Evolutionary conservation across 2,329 filamentous ascomycete species (phyloP).

Genomic region (Dactylellina drechsleri): DNA sequence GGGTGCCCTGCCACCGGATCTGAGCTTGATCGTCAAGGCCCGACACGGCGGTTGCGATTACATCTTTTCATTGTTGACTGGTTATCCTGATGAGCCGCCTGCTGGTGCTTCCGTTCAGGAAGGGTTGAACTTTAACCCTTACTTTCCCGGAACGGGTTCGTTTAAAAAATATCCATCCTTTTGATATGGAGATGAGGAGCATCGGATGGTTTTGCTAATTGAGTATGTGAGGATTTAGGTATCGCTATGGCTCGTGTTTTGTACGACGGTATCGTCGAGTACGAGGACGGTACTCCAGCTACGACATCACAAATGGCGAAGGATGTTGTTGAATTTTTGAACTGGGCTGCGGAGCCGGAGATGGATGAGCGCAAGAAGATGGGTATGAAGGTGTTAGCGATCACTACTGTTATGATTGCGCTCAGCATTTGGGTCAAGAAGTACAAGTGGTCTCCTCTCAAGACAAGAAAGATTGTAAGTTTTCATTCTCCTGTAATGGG

Average conservation of each 20-base stretch:
- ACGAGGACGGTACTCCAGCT: conserved; percentile 94
- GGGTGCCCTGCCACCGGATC: conserved; percentile 95
- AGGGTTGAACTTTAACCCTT: conserved; percentile 99
- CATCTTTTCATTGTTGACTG: conserved; percentile 95
- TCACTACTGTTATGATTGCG: conserved; percentile 81
- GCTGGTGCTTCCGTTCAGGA: conserved; percentile 84
- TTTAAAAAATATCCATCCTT: conserved; percentile 34
- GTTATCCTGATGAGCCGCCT: conserved; percentile 95
- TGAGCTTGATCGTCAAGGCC: conserved; percentile 96
- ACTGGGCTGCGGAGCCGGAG: conserved; percentile 98
- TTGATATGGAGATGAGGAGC: neutral
- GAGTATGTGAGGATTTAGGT: conserved; percentile 60
- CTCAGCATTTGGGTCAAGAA: conserved; percentile 97
- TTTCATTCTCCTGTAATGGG: conserved; percentile 3
- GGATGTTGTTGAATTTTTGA: conserved; percentile 98
- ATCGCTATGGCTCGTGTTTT: conserved; percentile 99
- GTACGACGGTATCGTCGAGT: conserved; percentile 96
- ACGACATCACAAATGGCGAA: conserved; percentile 99
- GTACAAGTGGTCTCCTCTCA: conserved; percentile 98
- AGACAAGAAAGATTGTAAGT: conserved; percentile 84
- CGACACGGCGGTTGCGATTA: conserved; percentile 98
- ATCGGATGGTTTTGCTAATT: conserved; percentile 4
- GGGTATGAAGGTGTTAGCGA: conserved; percentile 93
- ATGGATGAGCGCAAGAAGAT: conserved; percentile 99
- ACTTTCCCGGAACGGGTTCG: conserved; percentile 94